Percentiles rank a stretch among this genome's conserved stretches.
Evolutionary conservation across 2,329 filamentous ascomycete genomes (phyloP).

Genomic region (Pyricularia grisea): DNA sequence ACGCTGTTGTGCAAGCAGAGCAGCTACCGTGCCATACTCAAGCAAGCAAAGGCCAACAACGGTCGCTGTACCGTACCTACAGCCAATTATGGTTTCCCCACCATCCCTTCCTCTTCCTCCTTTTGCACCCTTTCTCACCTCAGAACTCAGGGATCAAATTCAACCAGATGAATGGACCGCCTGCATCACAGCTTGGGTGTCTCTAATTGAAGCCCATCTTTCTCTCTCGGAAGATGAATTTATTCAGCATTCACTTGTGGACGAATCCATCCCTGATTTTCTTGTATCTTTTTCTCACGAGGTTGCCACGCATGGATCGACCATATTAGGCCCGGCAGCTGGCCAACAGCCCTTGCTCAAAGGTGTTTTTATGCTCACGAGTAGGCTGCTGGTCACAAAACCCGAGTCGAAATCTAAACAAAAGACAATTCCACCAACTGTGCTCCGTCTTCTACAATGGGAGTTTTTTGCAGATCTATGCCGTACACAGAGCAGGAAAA

Average conservation of each 20-base stretch:
- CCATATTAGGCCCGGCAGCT: constrained; percentile 18
- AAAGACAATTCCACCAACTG: not conserved
- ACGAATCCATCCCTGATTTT: constrained; percentile 53
- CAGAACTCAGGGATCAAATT: constrained; percentile 56
- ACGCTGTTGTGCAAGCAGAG: not conserved
- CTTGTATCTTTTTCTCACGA: constrained; percentile 58
- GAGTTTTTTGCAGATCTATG: constrained; percentile 60
- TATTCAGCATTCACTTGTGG: constrained; percentile 33
- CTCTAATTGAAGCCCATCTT: constrained; percentile 57
- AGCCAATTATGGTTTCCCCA: not conserved
- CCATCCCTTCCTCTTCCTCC: constrained; percentile 43
- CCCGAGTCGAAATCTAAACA: constrained; percentile 19
- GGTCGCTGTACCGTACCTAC: not conserved
- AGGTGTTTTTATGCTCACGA: constrained; percentile 53
- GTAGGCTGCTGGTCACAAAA: constrained; percentile 30
- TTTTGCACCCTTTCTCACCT: constrained; percentile 68
- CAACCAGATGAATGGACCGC: constrained; percentile 64
- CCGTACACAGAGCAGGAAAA: constrained; percentile 56
- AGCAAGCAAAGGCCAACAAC: not conserved
- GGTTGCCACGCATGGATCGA: constrained; percentile 27
- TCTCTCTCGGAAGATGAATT: constrained; percentile 49
- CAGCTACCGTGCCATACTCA: not conserved
- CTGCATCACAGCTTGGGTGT: constrained; percentile 68
- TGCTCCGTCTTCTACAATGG: constrained; percentile 45
- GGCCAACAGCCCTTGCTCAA: constrained; percentile 42